phyloP scores from a whole-genome alignment of 2,329 filamentous ascomycete genomes.

The Exserohilum turcica region DNA sequence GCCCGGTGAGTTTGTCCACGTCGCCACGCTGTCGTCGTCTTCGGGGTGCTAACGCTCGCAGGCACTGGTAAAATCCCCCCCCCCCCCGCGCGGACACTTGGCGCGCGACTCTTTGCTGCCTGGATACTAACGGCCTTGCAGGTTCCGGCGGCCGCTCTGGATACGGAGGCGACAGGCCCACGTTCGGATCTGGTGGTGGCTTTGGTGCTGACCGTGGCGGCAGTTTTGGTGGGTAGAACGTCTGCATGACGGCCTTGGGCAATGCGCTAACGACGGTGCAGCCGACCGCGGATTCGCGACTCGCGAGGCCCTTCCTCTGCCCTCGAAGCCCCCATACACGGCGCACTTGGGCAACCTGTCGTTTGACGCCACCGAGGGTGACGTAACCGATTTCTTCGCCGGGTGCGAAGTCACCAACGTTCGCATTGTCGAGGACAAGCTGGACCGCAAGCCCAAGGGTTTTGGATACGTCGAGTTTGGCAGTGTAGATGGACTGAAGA shows the following conservation, averaged over 20 bases:
- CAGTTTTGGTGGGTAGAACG: constrained; percentile 46
- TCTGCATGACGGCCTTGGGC: constrained; percentile 5
- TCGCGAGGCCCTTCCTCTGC: constrained; percentile 82
- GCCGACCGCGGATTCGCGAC: constrained; percentile 41
- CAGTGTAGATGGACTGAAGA: constrained; percentile 85
- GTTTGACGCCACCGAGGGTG: constrained; percentile 85
- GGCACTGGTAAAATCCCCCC: constrained; percentile 38
- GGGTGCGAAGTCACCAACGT: constrained; percentile 87
- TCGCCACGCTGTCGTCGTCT: constrained; percentile 20
- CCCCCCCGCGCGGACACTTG: constrained; percentile 8
- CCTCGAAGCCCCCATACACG: constrained; percentile 90
- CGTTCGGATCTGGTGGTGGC: constrained; percentile 51
- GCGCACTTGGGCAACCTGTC: constrained; percentile 96
- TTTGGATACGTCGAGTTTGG: constrained; percentile 98
- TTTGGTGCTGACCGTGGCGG: constrained; percentile 46
- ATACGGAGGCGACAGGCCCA: constrained; percentile 57
- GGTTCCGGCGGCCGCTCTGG: constrained; percentile 50
- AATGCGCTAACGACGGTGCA: constrained; percentile 19
- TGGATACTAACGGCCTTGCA: constrained; percentile 27
- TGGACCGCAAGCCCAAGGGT: constrained; percentile 92
- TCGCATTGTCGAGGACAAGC: constrained; percentile 94
- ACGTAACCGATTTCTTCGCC: constrained; percentile 83
- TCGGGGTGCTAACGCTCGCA: constrained; percentile 32
- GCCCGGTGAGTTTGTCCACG: constrained; percentile 63
- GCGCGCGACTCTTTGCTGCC: background rate